phyloP scores from a whole-genome alignment of 352 stramenopile species.

The Phytopythium oedochilum region DNA sequence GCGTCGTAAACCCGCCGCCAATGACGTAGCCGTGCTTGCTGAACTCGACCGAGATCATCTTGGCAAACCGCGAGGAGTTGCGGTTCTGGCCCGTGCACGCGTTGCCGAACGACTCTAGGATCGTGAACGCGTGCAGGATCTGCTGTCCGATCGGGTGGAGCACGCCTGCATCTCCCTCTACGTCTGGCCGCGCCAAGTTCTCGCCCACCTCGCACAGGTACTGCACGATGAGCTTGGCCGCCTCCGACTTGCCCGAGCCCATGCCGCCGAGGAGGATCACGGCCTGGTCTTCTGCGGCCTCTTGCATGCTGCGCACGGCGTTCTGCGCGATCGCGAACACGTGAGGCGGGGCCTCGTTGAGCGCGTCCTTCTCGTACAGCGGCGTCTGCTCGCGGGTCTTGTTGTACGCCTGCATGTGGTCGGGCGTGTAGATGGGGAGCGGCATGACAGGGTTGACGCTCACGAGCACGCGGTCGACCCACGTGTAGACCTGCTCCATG shows the following conservation, averaged over 20 bases:
- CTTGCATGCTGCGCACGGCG: constrained; percentile 71
- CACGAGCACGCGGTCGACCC: constrained; percentile 71
- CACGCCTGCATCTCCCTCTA: constrained; percentile 38
- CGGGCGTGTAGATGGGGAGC: constrained; percentile 78
- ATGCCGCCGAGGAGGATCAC: constrained; percentile 73
- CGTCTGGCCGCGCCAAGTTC: constrained; percentile 29
- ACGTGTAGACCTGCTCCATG: constrained; percentile 83
- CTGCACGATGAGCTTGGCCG: constrained; percentile 78
- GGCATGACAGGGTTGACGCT: constrained; percentile 65
- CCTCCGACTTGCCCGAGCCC: constrained; percentile 74
- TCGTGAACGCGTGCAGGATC: constrained; percentile 73
- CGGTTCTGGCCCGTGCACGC: constrained; percentile 47
- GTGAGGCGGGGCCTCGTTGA: constrained; percentile 65
- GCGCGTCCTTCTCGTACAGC: constrained; percentile 44
- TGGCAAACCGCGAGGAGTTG: constrained; percentile 76
- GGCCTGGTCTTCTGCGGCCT: constrained; percentile 71
- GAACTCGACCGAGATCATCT: constrained; percentile 84
- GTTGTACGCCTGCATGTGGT: constrained; percentile 79
- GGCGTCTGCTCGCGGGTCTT: constrained; percentile 52
- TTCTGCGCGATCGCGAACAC: constrained; percentile 80
- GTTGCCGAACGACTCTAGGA: constrained; percentile 80
- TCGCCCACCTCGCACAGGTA: constrained; percentile 80
- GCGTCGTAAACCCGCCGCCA: constrained; percentile 72
- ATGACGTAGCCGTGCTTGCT: constrained; percentile 74
- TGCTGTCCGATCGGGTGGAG: constrained; percentile 78